Base-by-base conservation (phyloP, 2,329 filamentous ascomycete genomes). In the Cladosporium oxysporum region DNA sequence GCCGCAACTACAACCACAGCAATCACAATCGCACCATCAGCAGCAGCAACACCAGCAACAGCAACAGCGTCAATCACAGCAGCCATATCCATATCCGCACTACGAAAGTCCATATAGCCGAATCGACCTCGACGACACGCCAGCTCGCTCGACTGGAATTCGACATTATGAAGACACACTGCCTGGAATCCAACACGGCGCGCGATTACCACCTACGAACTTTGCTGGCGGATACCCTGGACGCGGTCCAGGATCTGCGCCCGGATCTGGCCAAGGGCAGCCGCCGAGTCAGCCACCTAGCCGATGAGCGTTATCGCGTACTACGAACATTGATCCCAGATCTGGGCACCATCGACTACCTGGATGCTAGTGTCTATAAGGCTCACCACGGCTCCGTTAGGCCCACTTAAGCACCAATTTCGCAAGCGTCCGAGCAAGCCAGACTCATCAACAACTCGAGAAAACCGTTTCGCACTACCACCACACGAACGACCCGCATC, bases 101-200 rank as follows among this genome's bases (percentile, higher is more conserved):
- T 74, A 76, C 66, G 72, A 74, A 50, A 72, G 72, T 2, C 71
- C 74, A 1, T 75, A 73, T 57, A 68, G 63, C n/a, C 62, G 69
- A 60, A 64, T 67, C 18, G 64, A 58, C 23, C 52, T 65, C 11
- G 69, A 71, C 53, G 74, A 74, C 31, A 71, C 70, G 8, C 71
- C 74, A 29, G 74, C 71, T 8, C 64, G 70, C 21, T 67, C 72
- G 12, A 70, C 73, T 23, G 69, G 71, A 18, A 62, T 71, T 55
- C 72, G 73, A 47, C 72, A 74, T 59, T 70, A 72, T 41, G 72
- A 72, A 59, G 69, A 71, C 26, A 47, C 61, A 50, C 37, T 63
- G 21, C 50, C 50, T 47, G 61, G 49, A 5, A 41, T 55, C 6
- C 61, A 52, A 23, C 26, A 23, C 29, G 50, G 35, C 26, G 31